These are phyloP conservation scores for Nepenthes alata DNA, from an alignment of 179 eudicot species.

Conservation along the genomic window DNA sequence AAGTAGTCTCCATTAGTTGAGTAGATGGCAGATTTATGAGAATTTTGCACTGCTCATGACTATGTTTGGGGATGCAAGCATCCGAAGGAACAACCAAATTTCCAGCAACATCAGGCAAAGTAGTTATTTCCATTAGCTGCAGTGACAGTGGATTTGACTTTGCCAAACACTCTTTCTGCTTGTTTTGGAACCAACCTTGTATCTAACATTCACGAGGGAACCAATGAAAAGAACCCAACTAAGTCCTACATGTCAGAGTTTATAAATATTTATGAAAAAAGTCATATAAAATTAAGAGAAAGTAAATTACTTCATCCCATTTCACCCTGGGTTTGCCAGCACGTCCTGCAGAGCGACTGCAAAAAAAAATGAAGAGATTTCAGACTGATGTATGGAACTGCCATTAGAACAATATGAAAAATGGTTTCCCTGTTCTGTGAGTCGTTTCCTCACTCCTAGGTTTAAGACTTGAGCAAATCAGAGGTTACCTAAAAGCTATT, in stretches of 20 bases:
- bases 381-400: not conserved
- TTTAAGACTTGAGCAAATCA: not conserved
- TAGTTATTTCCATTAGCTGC: slow-evolving; percentile 5
- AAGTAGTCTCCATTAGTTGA: slow-evolving; percentile 11
- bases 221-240: slow-evolving; percentile 6
- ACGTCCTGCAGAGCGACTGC: slow-evolving; percentile 70
- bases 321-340: slow-evolving; percentile 69
- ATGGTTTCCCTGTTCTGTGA: too few relatives aligned
- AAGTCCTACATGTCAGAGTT: not conserved
- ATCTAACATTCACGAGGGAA: slow-evolving; percentile 28
- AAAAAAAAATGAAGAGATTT: slow-evolving; percentile 6
- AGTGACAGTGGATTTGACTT: slow-evolving; percentile 27
- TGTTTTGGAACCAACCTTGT: slow-evolving; percentile 50
- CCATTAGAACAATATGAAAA: not conserved
- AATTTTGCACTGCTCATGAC: not conserved
- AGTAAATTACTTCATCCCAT: slow-evolving; percentile 58
- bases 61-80: slow-evolving; percentile 9
- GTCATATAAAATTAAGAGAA: not conserved
- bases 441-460: too few relatives aligned
- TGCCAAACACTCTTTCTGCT: slow-evolving; percentile 20
- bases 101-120: slow-evolving; percentile 12
- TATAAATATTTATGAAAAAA: not conserved
- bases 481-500: slow-evolving; percentile 15
- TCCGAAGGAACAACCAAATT: slow-evolving; percentile 17
- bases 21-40: not conserved